A percentile compares a stretch with the other conserved stretches of the same genome.
Evolutionary conservation across 2,329 filamentous ascomycete species (phyloP).

Genomic region (Xylaria multiplex): DNA sequence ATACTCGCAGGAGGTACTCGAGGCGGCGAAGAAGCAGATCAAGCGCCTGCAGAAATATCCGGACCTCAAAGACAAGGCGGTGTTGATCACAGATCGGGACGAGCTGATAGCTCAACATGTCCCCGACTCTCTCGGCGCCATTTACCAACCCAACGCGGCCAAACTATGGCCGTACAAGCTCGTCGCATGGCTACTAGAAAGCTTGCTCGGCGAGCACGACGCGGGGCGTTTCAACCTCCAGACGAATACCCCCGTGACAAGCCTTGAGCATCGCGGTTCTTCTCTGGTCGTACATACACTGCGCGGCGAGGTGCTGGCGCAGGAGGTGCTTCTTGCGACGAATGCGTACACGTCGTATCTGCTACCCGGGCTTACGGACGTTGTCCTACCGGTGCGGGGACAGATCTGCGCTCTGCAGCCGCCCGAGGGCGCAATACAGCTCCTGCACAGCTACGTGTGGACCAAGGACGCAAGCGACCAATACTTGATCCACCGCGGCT

Average conservation of each 20-base stretch:
- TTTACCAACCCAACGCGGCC: slow-evolving; percentile 72
- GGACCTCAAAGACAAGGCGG: slow-evolving; percentile 62
- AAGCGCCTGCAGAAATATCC: slow-evolving; percentile 63
- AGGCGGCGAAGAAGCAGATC: slow-evolving; percentile 62
- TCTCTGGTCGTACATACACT: slow-evolving; percentile 73
- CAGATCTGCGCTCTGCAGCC: slow-evolving; percentile 75
- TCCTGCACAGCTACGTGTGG: slow-evolving; percentile 40
- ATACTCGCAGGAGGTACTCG: slow-evolving; percentile 65
- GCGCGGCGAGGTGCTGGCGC: slow-evolving; percentile 72
- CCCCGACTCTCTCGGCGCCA: slow-evolving; percentile 67
- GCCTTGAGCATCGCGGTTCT: slow-evolving; percentile 48
- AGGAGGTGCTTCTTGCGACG: slow-evolving; percentile 77
- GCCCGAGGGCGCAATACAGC: slow-evolving; percentile 50
- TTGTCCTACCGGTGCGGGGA: slow-evolving; percentile 77
- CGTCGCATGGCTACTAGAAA: slow-evolving; percentile 75
- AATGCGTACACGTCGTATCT: slow-evolving; percentile 86
- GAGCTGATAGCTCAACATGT: slow-evolving; percentile 64
- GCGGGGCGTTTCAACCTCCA: slow-evolving; percentile 71
- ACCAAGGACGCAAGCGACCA: slow-evolving; percentile 28
- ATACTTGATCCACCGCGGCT: slow-evolving; percentile 34
- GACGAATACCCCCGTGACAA: slow-evolving; percentile 73
- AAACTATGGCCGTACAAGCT: slow-evolving; percentile 88
- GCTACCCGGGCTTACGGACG: slow-evolving; percentile 69
- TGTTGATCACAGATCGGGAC: slow-evolving; percentile 52
- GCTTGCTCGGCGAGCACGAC: slow-evolving; percentile 55